Evolutionary conservation across 163 green algal genomes (phyloP), one percentile per base, ranked within the genome.

Genomic region (Chlamydomonas reinhardtii): DNA sequence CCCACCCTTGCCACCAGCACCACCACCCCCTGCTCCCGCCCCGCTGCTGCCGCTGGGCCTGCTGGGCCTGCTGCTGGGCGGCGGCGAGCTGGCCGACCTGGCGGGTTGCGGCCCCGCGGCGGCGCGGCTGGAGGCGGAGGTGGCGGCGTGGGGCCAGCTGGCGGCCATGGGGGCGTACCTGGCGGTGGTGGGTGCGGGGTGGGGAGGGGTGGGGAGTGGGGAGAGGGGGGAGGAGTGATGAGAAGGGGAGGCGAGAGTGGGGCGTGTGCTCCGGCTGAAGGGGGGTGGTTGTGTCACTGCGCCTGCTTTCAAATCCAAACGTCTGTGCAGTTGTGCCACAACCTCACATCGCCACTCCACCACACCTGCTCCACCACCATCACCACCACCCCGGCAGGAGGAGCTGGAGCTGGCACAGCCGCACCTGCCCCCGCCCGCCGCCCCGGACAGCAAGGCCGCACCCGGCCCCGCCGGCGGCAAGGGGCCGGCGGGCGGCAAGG

Each of bases 181-280:
- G 76, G 48, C 76, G n/a, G 24, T 83, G 59, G 76, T 83, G 37
- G n/a, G 71, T 32, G n/a, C n/a, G n/a, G n/a, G n/a, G n/a, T n/a
- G n/a, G n/a, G n/a, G n/a, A n/a, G n/a, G n/a, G n/a, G n/a, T n/a
- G n/a, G n/a, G n/a, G n/a, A 14, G 74, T 72, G 31, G 56, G 15
- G 68, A 16, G 68, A 16, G 68, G 68, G 34, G 34, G 17, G 68
- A 1, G 32, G 2, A 17, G 34, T 34, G 19, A 15, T 29, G 29
- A 6, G 68, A 34, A 56, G 0, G 32, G 29, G 68, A 4, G 5
- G 15, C 2, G 64, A 22, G 68, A 0, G 15, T 52, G n/a, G 17
- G 68, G 68, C 16, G 15, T 74, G 32, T 3, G 34, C 15, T 2
- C 2, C 4, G 15, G 27, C 20, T 19, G 64, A 5, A 5, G 35